Evolutionary conservation across 768 basidiomycete species (phyloP).

Genomic region (Hericium alpestre): DNA sequence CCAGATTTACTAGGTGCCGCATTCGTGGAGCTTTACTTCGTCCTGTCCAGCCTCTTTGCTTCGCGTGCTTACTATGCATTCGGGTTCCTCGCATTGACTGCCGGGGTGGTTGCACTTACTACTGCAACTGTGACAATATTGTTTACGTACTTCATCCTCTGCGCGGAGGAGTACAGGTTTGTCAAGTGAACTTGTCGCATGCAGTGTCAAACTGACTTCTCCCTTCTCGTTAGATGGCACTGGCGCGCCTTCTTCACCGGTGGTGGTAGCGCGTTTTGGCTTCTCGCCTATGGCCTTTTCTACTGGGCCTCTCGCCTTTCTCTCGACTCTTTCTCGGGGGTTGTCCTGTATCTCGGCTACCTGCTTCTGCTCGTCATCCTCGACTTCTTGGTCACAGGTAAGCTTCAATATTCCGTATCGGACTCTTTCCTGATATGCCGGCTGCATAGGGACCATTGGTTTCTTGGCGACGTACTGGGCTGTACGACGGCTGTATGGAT

Average conservation of each 20-base stretch:
- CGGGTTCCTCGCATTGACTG: constrained; percentile 86
- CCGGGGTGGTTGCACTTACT: constrained; percentile 71
- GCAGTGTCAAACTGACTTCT: no score
- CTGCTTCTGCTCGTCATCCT: constrained; percentile 73
- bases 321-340: constrained; percentile 70
- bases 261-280: constrained; percentile 88
- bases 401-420: no score
- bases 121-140: constrained; percentile 86
- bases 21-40: constrained; percentile 90
- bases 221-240: constrained; percentile 59
- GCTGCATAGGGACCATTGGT: constrained; percentile 70
- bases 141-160: constrained; percentile 84
- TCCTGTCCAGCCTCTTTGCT: constrained; percentile 85
- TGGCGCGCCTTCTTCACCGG: constrained; percentile 92
- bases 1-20: constrained; percentile 57
- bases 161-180: constrained; percentile 88
- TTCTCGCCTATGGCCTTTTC: constrained; percentile 79
- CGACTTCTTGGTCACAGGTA: constrained; percentile 82
- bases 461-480: constrained; percentile 89
- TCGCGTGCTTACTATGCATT: constrained; percentile 93
- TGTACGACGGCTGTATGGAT: constrained; percentile 71
- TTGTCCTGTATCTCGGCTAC: constrained; percentile 84
- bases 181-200: constrained; percentile 9
- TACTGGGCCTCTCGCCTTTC: constrained; percentile 84
- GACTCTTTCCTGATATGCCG: neutral